Evolutionary conservation across 139 green algal genomes (phyloP).

Genomic region (Diplosphaera chodatii): DNA sequence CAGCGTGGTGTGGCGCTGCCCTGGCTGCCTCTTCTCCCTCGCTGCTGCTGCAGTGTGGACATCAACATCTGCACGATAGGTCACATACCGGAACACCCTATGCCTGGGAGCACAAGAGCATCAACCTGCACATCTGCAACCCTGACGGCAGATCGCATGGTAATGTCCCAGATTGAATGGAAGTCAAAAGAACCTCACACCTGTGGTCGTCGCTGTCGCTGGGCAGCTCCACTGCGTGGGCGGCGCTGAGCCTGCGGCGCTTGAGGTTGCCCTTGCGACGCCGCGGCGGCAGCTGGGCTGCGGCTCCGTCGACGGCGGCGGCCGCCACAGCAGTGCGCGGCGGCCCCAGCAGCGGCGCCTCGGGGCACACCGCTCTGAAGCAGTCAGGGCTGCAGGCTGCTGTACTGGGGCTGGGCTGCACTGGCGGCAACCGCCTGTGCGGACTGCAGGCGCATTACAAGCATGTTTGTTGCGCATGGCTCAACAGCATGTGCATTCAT

Average conservation of each 20-base stretch:
- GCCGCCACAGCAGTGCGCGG: not conserved
- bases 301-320: not conserved
- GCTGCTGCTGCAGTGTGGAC: not conserved
- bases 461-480: too few species aligned
- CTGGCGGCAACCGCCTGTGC: slow-evolving; percentile 6
- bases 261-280: not conserved
- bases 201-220: not conserved
- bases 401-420: not conserved
- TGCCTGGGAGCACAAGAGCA: too few species aligned
- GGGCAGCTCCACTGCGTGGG: not conserved
- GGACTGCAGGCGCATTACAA: not conserved
- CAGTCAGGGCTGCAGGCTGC: slow-evolving; percentile 28
- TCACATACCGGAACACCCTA: too few species aligned
- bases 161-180: too few species aligned
- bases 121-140: too few species aligned
- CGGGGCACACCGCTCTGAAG: slow-evolving; percentile 12
- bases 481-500: not conserved
- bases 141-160: too few species aligned
- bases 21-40: not conserved
- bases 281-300: too few species aligned
- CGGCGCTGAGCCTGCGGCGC: not conserved
- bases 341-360: not conserved
- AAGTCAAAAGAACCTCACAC: not conserved
- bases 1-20: too few species aligned
- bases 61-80: too few species aligned